phyloP scores from a whole-genome alignment of 73 alveolate species.

The Blepharisma japonicum region DNA sequence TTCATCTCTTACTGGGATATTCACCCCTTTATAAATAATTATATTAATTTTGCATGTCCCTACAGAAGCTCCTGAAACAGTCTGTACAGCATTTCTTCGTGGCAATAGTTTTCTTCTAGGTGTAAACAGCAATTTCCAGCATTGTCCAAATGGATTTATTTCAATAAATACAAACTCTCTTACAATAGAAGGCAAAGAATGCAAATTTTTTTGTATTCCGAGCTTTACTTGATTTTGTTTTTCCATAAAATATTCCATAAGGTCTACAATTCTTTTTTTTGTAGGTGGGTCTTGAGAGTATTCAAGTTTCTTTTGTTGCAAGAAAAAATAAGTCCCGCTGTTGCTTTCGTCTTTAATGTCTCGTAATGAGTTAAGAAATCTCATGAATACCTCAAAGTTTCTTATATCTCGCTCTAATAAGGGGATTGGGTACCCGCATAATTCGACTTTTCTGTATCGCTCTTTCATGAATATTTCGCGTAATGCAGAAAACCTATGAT shows the following conservation, averaged over 20 bases:
- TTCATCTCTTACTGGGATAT: conserved; percentile 24
- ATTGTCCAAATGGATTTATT: conserved; percentile 40
- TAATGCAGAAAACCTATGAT: conserved; percentile 51
- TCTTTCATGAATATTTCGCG: conserved; percentile 69
- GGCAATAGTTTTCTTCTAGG: conserved; percentile 54
- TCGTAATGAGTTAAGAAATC: conserved; percentile 32
- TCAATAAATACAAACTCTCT: conserved; percentile 51
- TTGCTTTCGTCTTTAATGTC: background rate
- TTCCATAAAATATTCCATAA: conserved; percentile 16
- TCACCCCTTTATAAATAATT: conserved; percentile 23
- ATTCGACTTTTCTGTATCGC: conserved; percentile 54
- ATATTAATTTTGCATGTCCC: conserved; percentile 1
- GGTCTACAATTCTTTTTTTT: conserved; percentile 31
- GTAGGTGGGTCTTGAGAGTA: conserved; percentile 34
- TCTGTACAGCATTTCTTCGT: conserved; percentile 28
- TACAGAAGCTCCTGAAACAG: background rate
- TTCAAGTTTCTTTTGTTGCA: conserved; percentile 25
- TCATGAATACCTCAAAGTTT: conserved; percentile 31
- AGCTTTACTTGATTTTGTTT: conserved; percentile 18
- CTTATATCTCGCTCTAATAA: conserved; percentile 71
- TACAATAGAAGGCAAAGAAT: conserved; percentile 45
- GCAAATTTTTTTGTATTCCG: conserved; percentile 35
- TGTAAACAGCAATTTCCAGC: conserved; percentile 46
- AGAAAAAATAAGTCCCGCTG: conserved; percentile 25
- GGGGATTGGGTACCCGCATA: conserved; percentile 62